Base-by-base conservation (phyloP, 208 protist genomes). In the Trypanosoma conorhini region DNA sequence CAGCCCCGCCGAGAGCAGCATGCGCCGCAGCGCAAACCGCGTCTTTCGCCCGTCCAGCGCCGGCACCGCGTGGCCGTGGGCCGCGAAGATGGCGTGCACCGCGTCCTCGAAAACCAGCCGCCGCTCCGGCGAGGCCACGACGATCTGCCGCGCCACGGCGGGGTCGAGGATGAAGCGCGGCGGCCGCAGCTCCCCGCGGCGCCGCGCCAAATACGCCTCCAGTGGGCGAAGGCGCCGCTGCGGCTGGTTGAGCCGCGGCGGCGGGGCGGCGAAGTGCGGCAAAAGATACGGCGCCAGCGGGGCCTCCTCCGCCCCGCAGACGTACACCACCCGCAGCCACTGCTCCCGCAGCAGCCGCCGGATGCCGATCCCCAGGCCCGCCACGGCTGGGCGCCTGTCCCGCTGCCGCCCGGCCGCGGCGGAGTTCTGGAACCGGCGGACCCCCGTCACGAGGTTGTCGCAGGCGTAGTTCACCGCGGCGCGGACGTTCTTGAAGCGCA, bases 21-120 rank as follows among this genome's bases (percentile, higher is more conserved):
- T 77, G 0, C 67, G 66, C 19, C 75, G 75, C 21, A 70, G 0
- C 9, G n/a, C 38, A 31, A 79, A 35, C 13, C 72, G 74, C 62
- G 78, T 63, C 44, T 70, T 66, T 65, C 75, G 22, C 10, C 52
- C 54, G 28, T 66, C 51, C 65, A 74, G 15, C 38, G 51, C 26
- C n/a, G 55, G 48, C 13, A 52, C n/a, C 30, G 28, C 51, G n/a
- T 85, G 55, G 22, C 67, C 66, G 69, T 93, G 86, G 0, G 85
- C 79, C 4, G 67, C 62, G 38, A 92, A 73, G 13, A 93, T 69
- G 26, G 86, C 82, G 57, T 92, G 83, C 22, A 92, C 56, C 9
- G 87, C 87, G 67, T 95, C 90, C 57, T 81, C 71, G 44, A 84
- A 68, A 5, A 95, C 75, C 40, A 95, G 70, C 46, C 77, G 77